Evolutionary conservation across 208 protist species (phyloP).

Genomic region (Crithidia thermophila): DNA sequence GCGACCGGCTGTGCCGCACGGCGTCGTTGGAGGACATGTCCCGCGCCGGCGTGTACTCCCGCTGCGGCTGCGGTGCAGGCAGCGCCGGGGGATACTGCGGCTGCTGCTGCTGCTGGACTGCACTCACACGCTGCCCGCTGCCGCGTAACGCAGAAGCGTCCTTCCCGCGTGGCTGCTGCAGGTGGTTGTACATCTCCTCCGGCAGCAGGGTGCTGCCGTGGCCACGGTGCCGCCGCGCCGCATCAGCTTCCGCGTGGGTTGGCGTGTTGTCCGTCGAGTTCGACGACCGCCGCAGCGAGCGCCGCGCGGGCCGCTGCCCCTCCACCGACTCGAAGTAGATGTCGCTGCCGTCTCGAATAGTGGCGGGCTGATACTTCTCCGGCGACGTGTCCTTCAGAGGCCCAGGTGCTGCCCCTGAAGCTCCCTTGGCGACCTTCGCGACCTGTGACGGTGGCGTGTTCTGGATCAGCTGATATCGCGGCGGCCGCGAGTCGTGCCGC

Average conservation of each 20-base stretch:
- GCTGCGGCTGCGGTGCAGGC: constrained; percentile 1
- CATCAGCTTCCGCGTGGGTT: neutral
- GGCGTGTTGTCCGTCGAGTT: constrained; percentile 1
- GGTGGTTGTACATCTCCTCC: constrained; percentile 11
- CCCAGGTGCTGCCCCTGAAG: neutral
- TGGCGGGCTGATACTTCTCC: neutral
- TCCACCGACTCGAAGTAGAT: constrained; percentile 16
- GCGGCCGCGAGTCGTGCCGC: constrained; percentile 3
- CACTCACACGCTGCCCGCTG: neutral
- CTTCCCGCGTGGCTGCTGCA: neutral
- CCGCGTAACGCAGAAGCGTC: neutral
- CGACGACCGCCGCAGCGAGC: constrained; percentile 5
- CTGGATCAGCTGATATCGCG: constrained; percentile 1
- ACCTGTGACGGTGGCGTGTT: neutral
- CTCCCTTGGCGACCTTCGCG: neutral
- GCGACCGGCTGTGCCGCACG: neutral
- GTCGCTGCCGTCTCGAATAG: constrained; percentile 10
- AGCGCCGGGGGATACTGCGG: constrained; percentile 8
- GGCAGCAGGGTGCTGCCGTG: neutral
- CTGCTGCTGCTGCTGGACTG: neutral
- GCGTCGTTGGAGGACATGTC: neutral
- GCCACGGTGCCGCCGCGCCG: too few species aligned
- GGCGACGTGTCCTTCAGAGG: constrained; percentile 4
- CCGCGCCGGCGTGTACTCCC: constrained; percentile 1
- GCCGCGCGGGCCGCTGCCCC: constrained; percentile 10